phyloP scores from a whole-genome alignment of 129 eudicot species.

The Pseudognaphalium luteoalbum region DNA sequence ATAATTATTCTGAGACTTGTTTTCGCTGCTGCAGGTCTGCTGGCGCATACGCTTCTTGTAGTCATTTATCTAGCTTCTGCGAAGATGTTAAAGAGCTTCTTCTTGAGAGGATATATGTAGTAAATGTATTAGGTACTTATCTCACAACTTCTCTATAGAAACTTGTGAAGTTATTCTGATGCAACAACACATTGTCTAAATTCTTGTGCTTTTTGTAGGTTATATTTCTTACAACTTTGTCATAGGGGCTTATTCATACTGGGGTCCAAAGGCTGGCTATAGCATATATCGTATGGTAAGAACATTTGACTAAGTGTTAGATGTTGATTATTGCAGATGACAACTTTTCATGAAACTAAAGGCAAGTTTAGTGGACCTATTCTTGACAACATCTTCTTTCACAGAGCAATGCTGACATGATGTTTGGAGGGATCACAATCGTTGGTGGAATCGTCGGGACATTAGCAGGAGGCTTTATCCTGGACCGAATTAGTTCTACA shows the following conservation, averaged over 20 bases:
- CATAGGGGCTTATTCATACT: slow-evolving; percentile 92
- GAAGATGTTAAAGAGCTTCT: slow-evolving; percentile 66
- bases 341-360: slow-evolving; percentile 13
- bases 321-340: not conserved
- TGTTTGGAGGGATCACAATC: slow-evolving; percentile 83
- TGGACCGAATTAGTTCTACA: slow-evolving; percentile 67
- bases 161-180: not conserved
- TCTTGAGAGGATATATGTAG: slow-evolving; percentile 61
- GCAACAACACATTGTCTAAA: not conserved
- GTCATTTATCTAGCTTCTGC: slow-evolving; percentile 39
- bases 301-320: not conserved
- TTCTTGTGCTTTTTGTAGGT: slow-evolving; percentile 50
- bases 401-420: slow-evolving; percentile 71
- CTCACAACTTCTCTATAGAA: slow-evolving; percentile 6
- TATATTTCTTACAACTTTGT: slow-evolving; percentile 89
- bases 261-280: slow-evolving; percentile 98
- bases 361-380: not conserved
- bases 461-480: slow-evolving; percentile 68
- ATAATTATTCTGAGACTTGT: not conserved
- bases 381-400: slow-evolving; percentile 9
- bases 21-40: slow-evolving; percentile 39
- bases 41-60: slow-evolving; percentile 22
- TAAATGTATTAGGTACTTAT: slow-evolving; percentile 76
- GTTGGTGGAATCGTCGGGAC: slow-evolving; percentile 81
- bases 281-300: slow-evolving; percentile 81